A percentile compares a stretch with the other conserved stretches of the same genome.
These are phyloP conservation scores for Saccharomycopsis sp. DNA, from an alignment of 805 yeast genomes.

Conservation along the genomic window DNA sequence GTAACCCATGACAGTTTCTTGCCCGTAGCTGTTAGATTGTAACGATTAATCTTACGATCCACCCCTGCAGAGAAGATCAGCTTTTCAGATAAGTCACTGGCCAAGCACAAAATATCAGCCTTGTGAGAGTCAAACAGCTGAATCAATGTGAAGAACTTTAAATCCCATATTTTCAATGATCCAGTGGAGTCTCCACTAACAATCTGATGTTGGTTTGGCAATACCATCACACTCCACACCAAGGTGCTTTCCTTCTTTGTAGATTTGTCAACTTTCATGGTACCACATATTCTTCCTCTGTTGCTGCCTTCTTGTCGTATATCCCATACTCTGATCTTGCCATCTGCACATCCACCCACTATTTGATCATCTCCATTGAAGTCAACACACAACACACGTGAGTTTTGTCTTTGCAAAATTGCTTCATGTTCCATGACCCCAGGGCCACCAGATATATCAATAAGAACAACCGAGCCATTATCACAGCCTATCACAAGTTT, in stretches of 20 bases:
- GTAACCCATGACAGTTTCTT: conserved; percentile 55
- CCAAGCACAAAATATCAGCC: conserved; percentile 78
- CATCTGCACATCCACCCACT: conserved; percentile 95
- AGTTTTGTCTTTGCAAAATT: conserved; percentile 74
- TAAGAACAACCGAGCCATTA: conserved; percentile 79
- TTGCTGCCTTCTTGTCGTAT: conserved; percentile 29
- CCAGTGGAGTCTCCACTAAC: conserved; percentile 98
- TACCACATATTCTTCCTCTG: conserved; percentile 63
- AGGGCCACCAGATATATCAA: conserved; percentile 80
- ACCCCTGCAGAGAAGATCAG: conserved; percentile 83
- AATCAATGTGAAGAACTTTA: conserved; percentile 59
- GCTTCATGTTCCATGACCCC: conserved; percentile 70
- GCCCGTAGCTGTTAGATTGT: conserved; percentile 34
- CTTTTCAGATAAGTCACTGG: conserved; percentile 50
- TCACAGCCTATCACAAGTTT: conserved; percentile 89
- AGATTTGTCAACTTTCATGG: conserved; percentile 88
- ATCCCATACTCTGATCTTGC: conserved; percentile 77
- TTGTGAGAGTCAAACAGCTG: conserved; percentile 82
- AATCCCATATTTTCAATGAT: conserved; percentile 86
- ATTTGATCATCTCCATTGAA: conserved; percentile 63
- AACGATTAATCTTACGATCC: conserved; percentile 81
- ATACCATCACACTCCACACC: conserved; percentile 75
- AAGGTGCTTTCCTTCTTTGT: conserved; percentile 69
- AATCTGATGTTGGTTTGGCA: conserved; percentile 58
- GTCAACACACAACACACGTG: conserved; percentile 67